These are phyloP conservation scores for Micromonas commoda DNA, from an alignment of 139 green algal species.

Conservation along the genomic window DNA sequence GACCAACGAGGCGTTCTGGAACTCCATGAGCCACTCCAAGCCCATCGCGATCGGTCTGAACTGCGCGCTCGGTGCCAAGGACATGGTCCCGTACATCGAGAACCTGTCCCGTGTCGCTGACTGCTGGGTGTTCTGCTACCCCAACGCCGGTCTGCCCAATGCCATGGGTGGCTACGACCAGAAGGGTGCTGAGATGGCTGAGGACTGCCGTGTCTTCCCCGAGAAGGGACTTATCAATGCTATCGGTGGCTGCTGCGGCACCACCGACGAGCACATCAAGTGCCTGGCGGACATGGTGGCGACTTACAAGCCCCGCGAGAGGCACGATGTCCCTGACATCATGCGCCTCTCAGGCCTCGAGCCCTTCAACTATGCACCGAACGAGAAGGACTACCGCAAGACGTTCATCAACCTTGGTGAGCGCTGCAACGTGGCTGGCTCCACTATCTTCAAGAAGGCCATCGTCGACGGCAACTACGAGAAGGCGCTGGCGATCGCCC, in stretches of 20 bases:
- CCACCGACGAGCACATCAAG: slow-evolving; percentile 80
- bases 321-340: slow-evolving; percentile 51
- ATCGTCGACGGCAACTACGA: slow-evolving; percentile 91
- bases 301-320: slow-evolving; percentile 58
- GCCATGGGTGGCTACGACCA: slow-evolving; percentile 98
- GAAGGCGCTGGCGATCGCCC: slow-evolving; percentile 83
- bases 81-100: slow-evolving; percentile 54
- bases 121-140: slow-evolving; percentile 95
- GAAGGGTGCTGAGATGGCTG: slow-evolving; percentile 84
- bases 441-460: slow-evolving; percentile 93
- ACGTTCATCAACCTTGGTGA: slow-evolving; percentile 95
- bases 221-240: slow-evolving; percentile 82
- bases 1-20: slow-evolving; percentile 45
- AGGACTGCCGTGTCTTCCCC: slow-evolving; percentile 88
- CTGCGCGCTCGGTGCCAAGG: slow-evolving; percentile 36
- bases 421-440: slow-evolving; percentile 95
- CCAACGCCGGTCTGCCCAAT: slow-evolving; percentile 95
- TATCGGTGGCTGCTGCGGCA: slow-evolving; percentile 93
- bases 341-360: slow-evolving; percentile 90
- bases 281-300: slow-evolving; percentile 61
- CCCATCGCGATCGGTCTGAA: slow-evolving; percentile 40
- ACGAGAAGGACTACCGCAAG: slow-evolving; percentile 60
- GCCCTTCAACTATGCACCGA: slow-evolving; percentile 84
- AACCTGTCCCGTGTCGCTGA: slow-evolving; percentile 80
- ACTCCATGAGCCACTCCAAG: slow-evolving; percentile 38